These are phyloP conservation scores for Sporothrix variecibatus DNA, from an alignment of 2,329 filamentous ascomycete genomes.

Conservation along the genomic window DNA sequence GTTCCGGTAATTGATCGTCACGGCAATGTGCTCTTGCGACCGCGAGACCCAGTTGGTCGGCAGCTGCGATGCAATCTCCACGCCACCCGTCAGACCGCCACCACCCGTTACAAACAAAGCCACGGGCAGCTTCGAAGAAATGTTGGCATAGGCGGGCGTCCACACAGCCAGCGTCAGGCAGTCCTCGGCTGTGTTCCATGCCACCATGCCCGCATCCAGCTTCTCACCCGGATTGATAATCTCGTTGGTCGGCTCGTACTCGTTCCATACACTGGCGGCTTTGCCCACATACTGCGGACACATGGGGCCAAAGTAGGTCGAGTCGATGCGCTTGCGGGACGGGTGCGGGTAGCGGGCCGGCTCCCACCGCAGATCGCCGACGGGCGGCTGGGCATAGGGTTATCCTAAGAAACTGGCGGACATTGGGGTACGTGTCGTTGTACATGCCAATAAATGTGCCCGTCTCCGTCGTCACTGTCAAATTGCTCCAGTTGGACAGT, in stretches of 20 bases:
- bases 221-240: not conserved
- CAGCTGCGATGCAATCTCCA: not conserved
- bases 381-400: conserved; percentile 52
- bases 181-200: not conserved
- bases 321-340: not conserved
- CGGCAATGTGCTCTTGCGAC: conserved; percentile 4
- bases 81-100: not conserved
- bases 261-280: not conserved
- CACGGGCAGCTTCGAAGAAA: not conserved
- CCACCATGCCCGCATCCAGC: not conserved
- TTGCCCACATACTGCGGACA: conserved; percentile 2
- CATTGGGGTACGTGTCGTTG: not conserved
- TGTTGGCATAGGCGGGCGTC: not conserved
- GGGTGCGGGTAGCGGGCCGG: not conserved
- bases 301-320: conserved; percentile 5
- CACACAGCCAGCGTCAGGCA: not conserved
- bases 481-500: not conserved
- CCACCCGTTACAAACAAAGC: not conserved
- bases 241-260: conserved; percentile 9
- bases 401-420: conserved; percentile 49
- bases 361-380: conserved; percentile 42
- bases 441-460: not conserved
- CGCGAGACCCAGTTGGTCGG: not conserved
- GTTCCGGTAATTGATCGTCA: conserved; percentile 5
- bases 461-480: conserved; percentile 2